These are phyloP conservation scores for Jamesozyma spencerorum DNA, from an alignment of 805 yeast genomes.

Conservation along the genomic window DNA sequence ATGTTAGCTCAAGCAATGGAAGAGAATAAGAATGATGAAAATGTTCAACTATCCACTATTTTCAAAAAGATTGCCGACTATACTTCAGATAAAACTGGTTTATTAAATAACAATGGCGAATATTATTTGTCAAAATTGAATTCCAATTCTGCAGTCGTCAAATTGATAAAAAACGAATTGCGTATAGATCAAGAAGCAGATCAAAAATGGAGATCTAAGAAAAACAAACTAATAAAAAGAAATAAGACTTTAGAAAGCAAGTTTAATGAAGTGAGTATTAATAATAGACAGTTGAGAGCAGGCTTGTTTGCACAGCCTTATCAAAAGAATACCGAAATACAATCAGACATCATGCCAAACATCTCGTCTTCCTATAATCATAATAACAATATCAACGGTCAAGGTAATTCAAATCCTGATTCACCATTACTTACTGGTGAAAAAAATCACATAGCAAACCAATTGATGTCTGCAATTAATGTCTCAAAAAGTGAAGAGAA, in stretches of 20 bases:
- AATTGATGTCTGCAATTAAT: constrained; percentile 4
- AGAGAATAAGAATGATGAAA: not conserved
- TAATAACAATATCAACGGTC: not conserved
- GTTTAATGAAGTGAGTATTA: constrained; percentile 18
- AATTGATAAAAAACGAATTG: constrained; percentile 22
- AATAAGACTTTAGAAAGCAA: constrained; percentile 17
- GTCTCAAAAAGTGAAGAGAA: not conserved
- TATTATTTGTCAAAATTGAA: constrained; percentile 18
- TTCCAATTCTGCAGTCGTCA: constrained; percentile 14
- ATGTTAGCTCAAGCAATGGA: not conserved
- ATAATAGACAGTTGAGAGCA: constrained; percentile 18
- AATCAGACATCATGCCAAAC: constrained; percentile 3
- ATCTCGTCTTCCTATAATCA: not conserved
- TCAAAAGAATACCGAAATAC: not conserved
- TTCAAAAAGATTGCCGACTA: constrained; percentile 18
- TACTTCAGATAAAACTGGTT: constrained; percentile 22
- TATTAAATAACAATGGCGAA: constrained; percentile 20
- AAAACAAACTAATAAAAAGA: constrained; percentile 14
- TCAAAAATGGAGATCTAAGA: constrained; percentile 18
- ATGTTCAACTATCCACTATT: constrained; percentile 4
- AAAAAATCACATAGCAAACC: not conserved
- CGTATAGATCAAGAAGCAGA: constrained; percentile 21
- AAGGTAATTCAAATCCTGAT: not conserved
- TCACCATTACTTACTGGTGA: not conserved
- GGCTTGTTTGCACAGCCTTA: constrained; percentile 7